Percentiles rank a stretch among this genome's conserved stretches.
phyloP scores from a whole-genome alignment of 73 alveolate species.

The Paramecium sexaurelia region DNA sequence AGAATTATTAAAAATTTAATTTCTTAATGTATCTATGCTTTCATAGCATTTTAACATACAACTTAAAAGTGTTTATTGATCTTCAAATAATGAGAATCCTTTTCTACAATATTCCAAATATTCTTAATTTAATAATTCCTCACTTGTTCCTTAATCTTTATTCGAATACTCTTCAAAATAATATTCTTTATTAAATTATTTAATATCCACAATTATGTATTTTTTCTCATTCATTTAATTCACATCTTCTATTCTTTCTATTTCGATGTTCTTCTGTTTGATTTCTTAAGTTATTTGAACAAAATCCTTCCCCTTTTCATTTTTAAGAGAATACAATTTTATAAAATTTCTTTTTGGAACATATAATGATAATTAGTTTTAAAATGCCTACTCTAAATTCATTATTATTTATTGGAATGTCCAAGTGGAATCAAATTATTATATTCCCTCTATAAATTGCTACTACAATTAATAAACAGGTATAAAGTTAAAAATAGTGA shows the following conservation, averaged over 20 bases:
- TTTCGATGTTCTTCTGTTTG: not conserved
- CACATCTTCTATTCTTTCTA: not conserved
- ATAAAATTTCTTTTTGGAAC: not conserved
- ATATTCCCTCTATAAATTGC: not conserved
- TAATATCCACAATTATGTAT: not conserved
- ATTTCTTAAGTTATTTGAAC: not conserved
- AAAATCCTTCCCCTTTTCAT: not conserved
- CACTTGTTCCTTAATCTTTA: not conserved
- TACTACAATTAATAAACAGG: not conserved
- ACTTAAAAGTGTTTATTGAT: not conserved
- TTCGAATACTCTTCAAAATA: not conserved
- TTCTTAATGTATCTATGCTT: not conserved
- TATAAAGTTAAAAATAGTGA: not conserved
- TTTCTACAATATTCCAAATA: not conserved
- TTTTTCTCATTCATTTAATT: not conserved
- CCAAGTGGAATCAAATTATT: constrained; percentile 11
- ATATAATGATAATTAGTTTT: not conserved
- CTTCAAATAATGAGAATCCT: not conserved
- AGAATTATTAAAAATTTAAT: not conserved
- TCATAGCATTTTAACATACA: constrained; percentile 44
- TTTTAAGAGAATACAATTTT: not conserved
- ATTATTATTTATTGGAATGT: not conserved
- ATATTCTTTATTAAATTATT: not conserved
- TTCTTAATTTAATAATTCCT: not conserved
- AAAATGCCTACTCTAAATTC: not conserved